Evolutionary conservation across 2,329 filamentous ascomycete genomes (phyloP), one percentile per base, ranked within the genome.

Genomic region (Trichothecium roseum): DNA sequence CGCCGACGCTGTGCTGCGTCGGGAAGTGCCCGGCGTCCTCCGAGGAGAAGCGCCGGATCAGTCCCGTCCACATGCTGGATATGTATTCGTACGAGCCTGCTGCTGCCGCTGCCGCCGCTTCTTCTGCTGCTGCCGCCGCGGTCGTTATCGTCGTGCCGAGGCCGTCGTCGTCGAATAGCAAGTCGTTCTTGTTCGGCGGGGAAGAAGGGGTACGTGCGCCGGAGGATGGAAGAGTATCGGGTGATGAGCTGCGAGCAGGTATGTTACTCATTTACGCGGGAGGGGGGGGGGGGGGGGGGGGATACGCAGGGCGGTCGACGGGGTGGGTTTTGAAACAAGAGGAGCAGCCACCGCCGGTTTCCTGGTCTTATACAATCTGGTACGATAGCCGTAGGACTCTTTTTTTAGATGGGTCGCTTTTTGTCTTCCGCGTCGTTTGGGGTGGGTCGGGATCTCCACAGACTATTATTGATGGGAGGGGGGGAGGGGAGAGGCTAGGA

Each of bases 1-100:
- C 31, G 4, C 34, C 26, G 28, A 24, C 32, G 33, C 32, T 22
- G 20, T 30, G 20, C 20, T 24, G 20, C 20, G 20, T 24, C 20
- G 20, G 20, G 20, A 24, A 24, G 20, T 24, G 20, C 30, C 48
- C 41, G 2, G 49, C 47, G 30, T 58, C 56, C 36, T 73, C 69
- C 9, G 68, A 61, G 18, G 72, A 76, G 47, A 85, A 73, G 40
- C 81, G 78, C 26, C 81, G 73, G 42, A 84, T 73, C 35, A 86
- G 64, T 14, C 79, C 79, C 24, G 75, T 74, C 48, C 66, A 69
- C 56, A 70, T 66, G 42, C 40, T 59, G 40, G 48, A 41, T 27
- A 55, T 40, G 36, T 52, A 53, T 5, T 18, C n/a, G 39, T 37
- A 36, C 7, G 33, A 39, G 35, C 14, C n/a, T 18, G n/a, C 13